Evolutionary conservation across 2,329 filamentous ascomycete genomes (phyloP), one percentile per base, ranked within the genome.

Genomic region (Zymoseptoria passerinii): DNA sequence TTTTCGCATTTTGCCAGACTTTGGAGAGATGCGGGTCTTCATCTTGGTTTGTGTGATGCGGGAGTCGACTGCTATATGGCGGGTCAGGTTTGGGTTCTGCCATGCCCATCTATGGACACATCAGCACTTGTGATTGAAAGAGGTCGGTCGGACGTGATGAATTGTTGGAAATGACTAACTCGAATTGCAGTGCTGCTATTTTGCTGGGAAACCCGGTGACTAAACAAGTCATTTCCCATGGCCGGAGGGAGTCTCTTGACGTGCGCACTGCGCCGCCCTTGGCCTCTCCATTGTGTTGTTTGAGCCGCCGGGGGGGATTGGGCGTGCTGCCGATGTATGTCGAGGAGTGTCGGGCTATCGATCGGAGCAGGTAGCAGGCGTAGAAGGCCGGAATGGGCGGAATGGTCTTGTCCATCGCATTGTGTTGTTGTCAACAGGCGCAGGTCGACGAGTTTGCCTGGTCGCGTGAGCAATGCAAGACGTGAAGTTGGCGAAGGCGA

Each of bases 301-400:
- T 85, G 23, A 97, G 80, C 13, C 94, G 88, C 59, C 92, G 83
- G 1, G 85, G 84, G 49, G 94, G 92, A 69, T 96, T 85, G 0
- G 92, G 92, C 0, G 94, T 97, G 50, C 90, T 95, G 55, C 94
- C 94, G 56, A 97, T 87, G 73, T 99, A 99, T 28, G 92, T 80
- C 51, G 82, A 84, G 28, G 82, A 80, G 69, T 84, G 85, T 51
- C 83, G 81, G 8, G 91, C 81, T 0, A 86, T 91, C 0, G 92
- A 96, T 19, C 92, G 87, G 40, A 97, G 82, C 16, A 97, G 82
- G 72, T 99, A 97, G 71, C 94, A 95, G 65, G 89, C 90, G 71
- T 97, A 97, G 64, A 96, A 87, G 1, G 92, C 86, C 8, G 92
- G 92, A 20, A 97, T 90, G 0, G 80, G 78, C 63, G 75, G 59